A percentile compares a stretch with the other conserved stretches of the same genome.
Conservation (phyloP, 305 asterid genomes). For the Fraxinus dipetala region DNA sequence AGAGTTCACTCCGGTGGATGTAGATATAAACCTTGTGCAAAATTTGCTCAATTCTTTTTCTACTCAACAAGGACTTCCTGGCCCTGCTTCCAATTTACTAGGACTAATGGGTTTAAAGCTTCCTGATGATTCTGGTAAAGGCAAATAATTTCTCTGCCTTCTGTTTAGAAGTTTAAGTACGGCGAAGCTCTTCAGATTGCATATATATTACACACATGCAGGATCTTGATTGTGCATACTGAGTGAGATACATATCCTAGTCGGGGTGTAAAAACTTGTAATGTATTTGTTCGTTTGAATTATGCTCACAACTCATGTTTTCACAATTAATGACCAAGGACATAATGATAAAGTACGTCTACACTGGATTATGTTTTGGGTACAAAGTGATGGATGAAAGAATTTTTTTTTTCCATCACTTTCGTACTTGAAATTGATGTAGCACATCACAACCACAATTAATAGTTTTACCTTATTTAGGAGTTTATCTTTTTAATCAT, state of each 20-base stretch:
- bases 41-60: slow-evolving; percentile 75
- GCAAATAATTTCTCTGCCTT: slow-evolving; percentile 36
- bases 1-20: slow-evolving; percentile 77
- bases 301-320: not conserved
- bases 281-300: not conserved
- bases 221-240: not conserved
- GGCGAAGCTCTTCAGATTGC: not conserved
- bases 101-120: slow-evolving; percentile 83
- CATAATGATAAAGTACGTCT: too few relatives aligned
- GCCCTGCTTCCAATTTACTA: slow-evolving; percentile 90
- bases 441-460: too few relatives aligned
- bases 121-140: slow-evolving; percentile 65
- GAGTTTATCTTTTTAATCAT: too few relatives aligned
- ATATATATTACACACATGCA: not conserved
- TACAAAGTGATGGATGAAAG: too few relatives aligned
- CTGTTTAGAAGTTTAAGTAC: not conserved
- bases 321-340: too few relatives aligned
- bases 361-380: too few relatives aligned
- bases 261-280: not conserved
- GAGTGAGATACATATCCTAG: not conserved
- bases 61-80: slow-evolving; percentile 86
- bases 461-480: too few relatives aligned
- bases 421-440: too few relatives aligned
- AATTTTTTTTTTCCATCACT: too few relatives aligned
- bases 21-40: slow-evolving; percentile 83